These are phyloP conservation scores for Aspergillus pseudotamarii DNA, from an alignment of 2,329 filamentous ascomycete species.

Conservation along the genomic window DNA sequence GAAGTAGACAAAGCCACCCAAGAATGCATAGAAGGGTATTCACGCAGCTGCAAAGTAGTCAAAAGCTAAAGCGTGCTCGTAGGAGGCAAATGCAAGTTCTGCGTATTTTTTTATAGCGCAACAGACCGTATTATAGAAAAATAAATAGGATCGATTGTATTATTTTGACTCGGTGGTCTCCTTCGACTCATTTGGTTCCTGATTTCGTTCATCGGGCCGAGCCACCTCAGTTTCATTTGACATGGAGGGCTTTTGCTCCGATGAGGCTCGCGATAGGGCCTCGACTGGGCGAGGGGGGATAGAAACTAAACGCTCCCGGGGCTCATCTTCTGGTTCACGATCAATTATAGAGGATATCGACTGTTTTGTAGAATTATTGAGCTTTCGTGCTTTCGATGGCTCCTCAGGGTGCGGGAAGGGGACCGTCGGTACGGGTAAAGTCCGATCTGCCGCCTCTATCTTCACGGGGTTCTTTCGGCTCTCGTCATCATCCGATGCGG, in stretches of 20 bases:
- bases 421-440: slow-evolving; percentile 21
- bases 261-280: slow-evolving; percentile 19
- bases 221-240: slow-evolving; percentile 16
- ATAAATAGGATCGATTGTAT: slow-evolving; percentile 11
- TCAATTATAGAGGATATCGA: slow-evolving; percentile 46
- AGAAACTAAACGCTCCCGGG: slow-evolving; percentile 25
- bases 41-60: slow-evolving; percentile 18
- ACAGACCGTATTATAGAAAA: slow-evolving; percentile 11
- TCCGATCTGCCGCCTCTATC: slow-evolving; percentile 29
- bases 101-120: slow-evolving; percentile 3
- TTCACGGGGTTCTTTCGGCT: slow-evolving; percentile 31
- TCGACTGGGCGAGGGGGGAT: slow-evolving; percentile 24
- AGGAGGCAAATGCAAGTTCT: slow-evolving; percentile 21
- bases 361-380: slow-evolving; percentile 39
- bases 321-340: slow-evolving; percentile 30
- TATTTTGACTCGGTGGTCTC: slow-evolving; percentile 23
- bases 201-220: slow-evolving; percentile 21
- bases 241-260: slow-evolving; percentile 16
- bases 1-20: slow-evolving; percentile 18
- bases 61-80: slow-evolving; percentile 19
- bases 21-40: slow-evolving; percentile 25
- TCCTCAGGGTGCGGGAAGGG: slow-evolving; percentile 21
- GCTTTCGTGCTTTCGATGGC: slow-evolving; percentile 16
- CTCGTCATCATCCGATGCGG: slow-evolving; percentile 34
- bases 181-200: slow-evolving; percentile 30